These are phyloP conservation scores for Ceratobasidium sp. DNA, from an alignment of 1,284 basidiomycete species.

Conservation along the genomic window DNA sequence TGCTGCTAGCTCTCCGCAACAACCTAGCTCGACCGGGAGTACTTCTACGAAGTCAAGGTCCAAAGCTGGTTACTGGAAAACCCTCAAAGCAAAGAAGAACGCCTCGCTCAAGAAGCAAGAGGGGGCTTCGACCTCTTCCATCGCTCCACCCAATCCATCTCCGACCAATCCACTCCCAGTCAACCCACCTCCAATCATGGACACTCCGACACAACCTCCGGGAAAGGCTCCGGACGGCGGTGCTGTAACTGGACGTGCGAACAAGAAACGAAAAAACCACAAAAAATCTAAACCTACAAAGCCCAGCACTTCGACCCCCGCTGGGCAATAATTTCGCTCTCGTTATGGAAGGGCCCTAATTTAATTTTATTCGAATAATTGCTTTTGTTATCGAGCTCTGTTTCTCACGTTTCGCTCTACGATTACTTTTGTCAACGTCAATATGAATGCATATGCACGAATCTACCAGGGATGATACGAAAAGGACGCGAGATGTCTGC, in stretches of 20 bases:
- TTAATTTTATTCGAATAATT: slow-evolving; percentile 43
- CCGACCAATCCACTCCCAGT: no score
- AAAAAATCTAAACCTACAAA: slow-evolving; percentile 40
- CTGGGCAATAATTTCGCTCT: slow-evolving; percentile 34
- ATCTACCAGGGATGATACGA: not conserved
- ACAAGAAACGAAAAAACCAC: slow-evolving; percentile 9
- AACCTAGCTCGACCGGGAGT: not conserved
- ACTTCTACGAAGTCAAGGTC: not conserved
- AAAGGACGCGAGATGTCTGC: no score
- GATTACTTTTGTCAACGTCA: slow-evolving; percentile 29
- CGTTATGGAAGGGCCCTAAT: not conserved
- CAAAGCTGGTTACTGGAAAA: not conserved
- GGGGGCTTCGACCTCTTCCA: not conserved
- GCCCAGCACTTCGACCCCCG: not conserved
- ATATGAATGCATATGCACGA: slow-evolving; percentile 31
- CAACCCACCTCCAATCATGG: not conserved
- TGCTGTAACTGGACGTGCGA: not conserved
- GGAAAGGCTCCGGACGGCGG: not conserved
- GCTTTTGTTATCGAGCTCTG: slow-evolving; percentile 26
- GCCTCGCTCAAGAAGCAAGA: not conserved
- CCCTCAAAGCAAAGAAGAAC: slow-evolving; percentile 4
- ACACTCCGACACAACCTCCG: not conserved
- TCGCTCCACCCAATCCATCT: not conserved
- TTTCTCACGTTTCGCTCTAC: slow-evolving; percentile 29
- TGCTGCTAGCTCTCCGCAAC: not conserved